Evolutionary conservation across 495 filamentous ascomycete genomes (phyloP), one percentile per base, ranked within the genome.

Genomic region (Cudoniella acicularis): DNA sequence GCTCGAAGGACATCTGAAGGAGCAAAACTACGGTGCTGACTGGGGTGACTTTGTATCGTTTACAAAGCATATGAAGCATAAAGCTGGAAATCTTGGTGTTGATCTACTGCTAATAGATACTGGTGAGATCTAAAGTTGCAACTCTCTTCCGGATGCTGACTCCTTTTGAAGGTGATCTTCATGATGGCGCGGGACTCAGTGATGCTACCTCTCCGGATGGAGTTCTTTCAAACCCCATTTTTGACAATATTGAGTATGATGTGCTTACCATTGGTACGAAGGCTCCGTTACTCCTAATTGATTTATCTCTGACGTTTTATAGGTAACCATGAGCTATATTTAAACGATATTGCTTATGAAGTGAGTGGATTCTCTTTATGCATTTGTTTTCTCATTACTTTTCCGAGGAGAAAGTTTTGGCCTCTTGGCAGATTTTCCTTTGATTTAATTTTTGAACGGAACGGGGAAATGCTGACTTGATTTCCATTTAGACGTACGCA

Each of bases 11-110:
- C 93, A 98, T 79, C 75, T 97, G 3, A 86, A 89, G 72, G 94
- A 98, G 74, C 78, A 91, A 1, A 91, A 90, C 18, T 98, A 89
- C 71, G 91, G 90, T 17, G 94, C 91, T 36, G 93, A 98, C 70
- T 96, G 92, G 88, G 94, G 93, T 45, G 93, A 97, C 73, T 98
- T 96, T 74, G 80, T 97, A 61, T 97, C 92, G 9, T 96, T 97
- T 66, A 82, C 91, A 21, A 74, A 83, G 25, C 91, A 90, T 64
- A 83, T 98, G 79, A 84, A 82, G 22, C 76, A 82, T 58, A 85
- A 80, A 68, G 89, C 90, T n/a, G 88, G 96, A 64, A 77, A 83
- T 8, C 79, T 86, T 45, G 90, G 87, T 21, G 82, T 84, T 36
- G 93, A 98, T 71, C 72, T 98, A n/a, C 73, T 97, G 25, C 81